These are phyloP conservation scores for Polyplosphaeria fusca DNA, from an alignment of 495 filamentous ascomycete species.

Conservation along the genomic window DNA sequence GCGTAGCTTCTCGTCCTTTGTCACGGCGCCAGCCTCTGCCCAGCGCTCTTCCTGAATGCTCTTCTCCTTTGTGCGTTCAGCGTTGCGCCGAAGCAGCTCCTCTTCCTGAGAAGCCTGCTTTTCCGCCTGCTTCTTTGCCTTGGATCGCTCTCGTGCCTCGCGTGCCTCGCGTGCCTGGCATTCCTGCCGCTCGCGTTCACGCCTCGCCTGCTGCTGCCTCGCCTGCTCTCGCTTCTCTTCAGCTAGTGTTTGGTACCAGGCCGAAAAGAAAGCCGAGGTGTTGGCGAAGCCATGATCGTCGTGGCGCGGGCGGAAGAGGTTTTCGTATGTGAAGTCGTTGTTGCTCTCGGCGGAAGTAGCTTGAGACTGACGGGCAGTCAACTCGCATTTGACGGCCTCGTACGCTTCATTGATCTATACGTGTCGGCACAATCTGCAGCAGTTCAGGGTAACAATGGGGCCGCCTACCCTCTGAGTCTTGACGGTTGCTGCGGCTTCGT, in stretches of 20 bases:
- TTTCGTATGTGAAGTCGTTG: background rate
- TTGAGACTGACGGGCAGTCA: background rate
- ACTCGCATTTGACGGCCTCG: background rate
- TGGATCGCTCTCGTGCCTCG: background rate
- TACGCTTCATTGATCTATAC: background rate
- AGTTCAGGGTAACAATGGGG: background rate
- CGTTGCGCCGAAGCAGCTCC: background rate
- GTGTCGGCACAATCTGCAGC: background rate
- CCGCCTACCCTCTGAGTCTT: background rate
- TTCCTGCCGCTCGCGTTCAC: background rate
- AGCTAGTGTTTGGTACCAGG: no score
- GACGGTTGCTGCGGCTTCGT: background rate
- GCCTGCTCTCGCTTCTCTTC: no score
- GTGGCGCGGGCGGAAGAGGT: background rate
- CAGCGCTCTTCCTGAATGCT: background rate
- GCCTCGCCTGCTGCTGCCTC: background rate
- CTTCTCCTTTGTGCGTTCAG: background rate
- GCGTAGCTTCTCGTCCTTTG: background rate
- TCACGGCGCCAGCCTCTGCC: background rate
- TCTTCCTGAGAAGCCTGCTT: background rate
- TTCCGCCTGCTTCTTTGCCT: background rate
- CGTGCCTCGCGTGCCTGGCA: background rate
- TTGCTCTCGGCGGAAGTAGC: background rate
- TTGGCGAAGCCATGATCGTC: background rate
- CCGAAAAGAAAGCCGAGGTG: background rate